Evolutionary conservation across 768 basidiomycete species (phyloP).

Genomic region (Lactifluus pinguis): DNA sequence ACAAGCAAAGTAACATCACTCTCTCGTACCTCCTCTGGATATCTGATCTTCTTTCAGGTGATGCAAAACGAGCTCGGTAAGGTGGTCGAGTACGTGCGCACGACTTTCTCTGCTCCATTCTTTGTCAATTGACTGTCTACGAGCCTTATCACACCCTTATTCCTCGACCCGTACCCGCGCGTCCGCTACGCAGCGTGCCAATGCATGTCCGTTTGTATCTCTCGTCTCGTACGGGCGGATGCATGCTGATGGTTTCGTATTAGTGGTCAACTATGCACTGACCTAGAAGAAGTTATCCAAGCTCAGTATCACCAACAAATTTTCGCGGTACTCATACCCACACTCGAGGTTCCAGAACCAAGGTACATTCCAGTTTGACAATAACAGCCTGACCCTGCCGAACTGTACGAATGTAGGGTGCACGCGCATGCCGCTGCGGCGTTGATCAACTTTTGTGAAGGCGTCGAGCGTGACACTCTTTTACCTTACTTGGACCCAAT

Average conservation of each 20-base stretch:
- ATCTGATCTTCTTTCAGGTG: conserved; percentile 32
- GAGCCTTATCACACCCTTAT: conserved; percentile 71
- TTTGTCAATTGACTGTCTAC: background rate
- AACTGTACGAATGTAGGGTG: conserved; percentile 39
- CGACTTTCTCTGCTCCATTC: background rate
- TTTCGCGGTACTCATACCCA: conserved; percentile 60
- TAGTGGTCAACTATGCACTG: conserved; percentile 84
- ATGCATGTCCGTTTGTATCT: conserved; percentile 49
- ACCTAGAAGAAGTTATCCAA: conserved; percentile 80
- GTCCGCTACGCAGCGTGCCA: conserved; percentile 76
- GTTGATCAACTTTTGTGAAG: conserved; percentile 86
- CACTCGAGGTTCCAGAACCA: conserved; percentile 67
- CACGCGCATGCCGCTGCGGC: conserved; percentile 84
- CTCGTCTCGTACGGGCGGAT: background rate
- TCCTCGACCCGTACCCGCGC: conserved; percentile 68
- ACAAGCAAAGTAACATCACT: conserved; percentile 47
- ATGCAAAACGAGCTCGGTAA: conserved; percentile 78
- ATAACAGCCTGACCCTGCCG: background rate
- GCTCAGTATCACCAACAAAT: conserved; percentile 57
- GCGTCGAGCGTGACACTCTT: conserved; percentile 64
- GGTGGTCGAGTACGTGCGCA: conserved; percentile 58
- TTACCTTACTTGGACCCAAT: conserved; percentile 73
- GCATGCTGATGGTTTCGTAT: background rate
- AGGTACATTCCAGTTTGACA: conserved; percentile 34
- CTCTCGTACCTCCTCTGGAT: background rate